Base-by-base conservation (phyloP, 805 yeast species). In the Candida pini region DNA sequence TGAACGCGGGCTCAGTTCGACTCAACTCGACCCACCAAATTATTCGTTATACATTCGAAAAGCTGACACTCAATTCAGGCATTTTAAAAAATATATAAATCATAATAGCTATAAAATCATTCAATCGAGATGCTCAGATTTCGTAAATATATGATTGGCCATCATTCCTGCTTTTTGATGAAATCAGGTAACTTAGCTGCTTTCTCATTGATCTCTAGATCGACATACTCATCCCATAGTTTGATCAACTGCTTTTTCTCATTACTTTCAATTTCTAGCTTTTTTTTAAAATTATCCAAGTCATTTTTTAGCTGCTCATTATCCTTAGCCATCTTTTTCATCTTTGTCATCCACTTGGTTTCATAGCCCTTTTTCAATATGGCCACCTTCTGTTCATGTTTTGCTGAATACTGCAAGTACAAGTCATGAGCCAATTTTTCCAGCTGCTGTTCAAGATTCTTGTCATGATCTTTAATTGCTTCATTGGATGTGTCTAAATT, bases 351-450 rank as follows among this genome's bases (percentile, higher is more conserved):
- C 66, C 71, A 74, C 47, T 72, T 76, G 21, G 62, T 58, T 45
- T 76, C 81, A 49, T 73, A 76, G 3, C 75, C 77, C 37, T 70
- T 68, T 51, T 75, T 80, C 48, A 79, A 60, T 21, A 75, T 70
- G 10, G 69, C 68, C 7, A 84, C 81, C 54, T 84, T 84, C 34
- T 73, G 71, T 41, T 79, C 85, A 50, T 85, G 94, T 51, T 85
- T 84, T 32, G 80, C 76, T 2, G 86, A 74, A 50, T 84, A 84
- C 51, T 81, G 88, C 25, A 73, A 66, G 49, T 83, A 83, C 9
- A 84, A 62, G 45, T 79, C 85, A 39, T 76, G 79, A 0, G 89
- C 84, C 30, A 83, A 58, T 41, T 75, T 71, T 41, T 77, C 76
- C 25, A 81, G 58, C 48, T 74, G 71, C 38, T 64, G 65, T 41